Evolutionary conservation across 2,329 filamentous ascomycete genomes (phyloP), one percentile per base, ranked within the genome.

Genomic region (Bipolaris victoriae): DNA sequence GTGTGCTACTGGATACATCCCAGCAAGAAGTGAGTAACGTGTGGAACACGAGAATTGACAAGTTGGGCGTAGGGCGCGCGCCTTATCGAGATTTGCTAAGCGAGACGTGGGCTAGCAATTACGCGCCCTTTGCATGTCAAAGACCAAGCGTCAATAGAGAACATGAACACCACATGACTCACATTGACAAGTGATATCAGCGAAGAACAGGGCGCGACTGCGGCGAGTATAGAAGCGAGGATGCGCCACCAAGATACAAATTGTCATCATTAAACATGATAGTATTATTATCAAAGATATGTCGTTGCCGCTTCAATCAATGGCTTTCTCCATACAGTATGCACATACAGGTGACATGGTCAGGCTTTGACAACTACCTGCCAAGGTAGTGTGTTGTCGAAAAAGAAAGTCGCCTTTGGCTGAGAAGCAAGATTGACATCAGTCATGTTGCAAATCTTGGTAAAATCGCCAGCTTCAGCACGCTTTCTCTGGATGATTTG

Each of bases 391-490:
- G 60, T 65, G 16, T 63, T 60, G 29, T 73, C 64, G 26, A 63
- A 69, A 59, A 70, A 71, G 56, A 73, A 73, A 2, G 61, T 69
- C 18, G 66, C 64, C 22, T 58, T 62, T 2, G 64, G 68, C 45
- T 62, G 53, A 5, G 58, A 55, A 7, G 52, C 43, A 29, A 62
- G 37, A 16, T 16, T 24, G 29, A 15, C 29, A 48, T 64, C 60
- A 2, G 69, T 75, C 7, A 66, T 61, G 41, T 73, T 73, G 44
- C 82, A 84, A 48, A 81, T 76, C 36, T 76, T 69, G 2, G 77
- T 75, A 72, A 83, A 86, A 65, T 81, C 78, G 16, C 85, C 83
- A 22, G 82, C 80, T 7, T 74, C 71, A 48, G 77, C 54, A 15
- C 69, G 58, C 73, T 84, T 84, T 33, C 77, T 63, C 24, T 72